phyloP scores from a whole-genome alignment of 768 basidiomycete species.

The Plicaturopsis crispa region DNA sequence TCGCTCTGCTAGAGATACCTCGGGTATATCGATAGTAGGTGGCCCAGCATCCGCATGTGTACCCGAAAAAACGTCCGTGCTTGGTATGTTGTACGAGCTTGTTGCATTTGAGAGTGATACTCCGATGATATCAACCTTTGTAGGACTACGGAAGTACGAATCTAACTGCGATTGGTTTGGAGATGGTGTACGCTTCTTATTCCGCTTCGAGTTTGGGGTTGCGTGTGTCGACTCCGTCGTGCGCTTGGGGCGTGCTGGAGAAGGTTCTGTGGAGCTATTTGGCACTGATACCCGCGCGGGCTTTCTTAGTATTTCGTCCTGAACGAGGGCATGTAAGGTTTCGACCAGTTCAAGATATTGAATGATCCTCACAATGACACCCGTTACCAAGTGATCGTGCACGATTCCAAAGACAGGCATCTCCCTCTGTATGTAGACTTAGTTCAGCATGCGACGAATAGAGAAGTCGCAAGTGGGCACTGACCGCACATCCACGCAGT shows the following conservation, averaged over 20 bases:
- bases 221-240: conserved; percentile 11
- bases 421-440: conserved; percentile 49
- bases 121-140: too few relatives aligned
- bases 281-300: conserved; percentile 4
- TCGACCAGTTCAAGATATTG: too few relatives aligned
- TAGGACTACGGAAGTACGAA: background rate
- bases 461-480: conserved; percentile 4
- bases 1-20: too few relatives aligned
- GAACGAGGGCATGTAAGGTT: too few relatives aligned
- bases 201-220: conserved; percentile 21
- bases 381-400: conserved; percentile 55
- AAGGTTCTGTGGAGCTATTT: background rate
- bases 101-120: too few relatives aligned
- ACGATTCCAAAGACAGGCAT: conserved; percentile 78
- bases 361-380: conserved; percentile 64
- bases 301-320: conserved; percentile 46
- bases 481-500: conserved; percentile 47
- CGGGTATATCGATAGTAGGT: too few relatives aligned
- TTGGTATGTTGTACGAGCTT: too few relatives aligned
- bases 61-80: too few relatives aligned
- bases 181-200: conserved; percentile 11
- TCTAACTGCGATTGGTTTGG: conserved; percentile 10
- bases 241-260: conserved; percentile 8
- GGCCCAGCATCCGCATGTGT: too few relatives aligned
- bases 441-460: conserved; percentile 6